Evolutionary conservation across 2,329 filamentous ascomycete species (phyloP).

Genomic region (Fusarium pininemorale): DNA sequence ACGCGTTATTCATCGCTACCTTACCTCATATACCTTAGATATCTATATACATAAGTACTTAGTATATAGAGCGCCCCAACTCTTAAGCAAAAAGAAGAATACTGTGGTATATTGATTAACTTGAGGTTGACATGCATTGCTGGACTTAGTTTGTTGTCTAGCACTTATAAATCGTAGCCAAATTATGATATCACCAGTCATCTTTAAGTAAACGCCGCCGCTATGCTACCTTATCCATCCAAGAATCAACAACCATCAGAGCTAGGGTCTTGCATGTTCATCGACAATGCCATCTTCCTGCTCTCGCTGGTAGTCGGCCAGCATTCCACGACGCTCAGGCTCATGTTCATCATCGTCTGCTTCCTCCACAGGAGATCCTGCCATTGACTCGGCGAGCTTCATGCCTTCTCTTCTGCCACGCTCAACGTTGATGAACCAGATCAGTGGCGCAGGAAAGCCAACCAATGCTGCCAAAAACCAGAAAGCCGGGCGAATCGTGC

Average conservation of each 20-base stretch:
- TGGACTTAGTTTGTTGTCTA: neutral
- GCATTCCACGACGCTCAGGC: conserved; percentile 42
- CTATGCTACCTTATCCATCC: conserved; percentile 31
- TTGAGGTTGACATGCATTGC: neutral
- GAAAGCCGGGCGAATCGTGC: conserved; percentile 86
- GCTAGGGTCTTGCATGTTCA: conserved; percentile 9
- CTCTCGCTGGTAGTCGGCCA: conserved; percentile 42
- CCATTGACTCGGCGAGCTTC: conserved; percentile 68
- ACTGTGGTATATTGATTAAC: neutral
- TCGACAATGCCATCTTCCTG: conserved; percentile 24
- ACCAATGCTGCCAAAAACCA: conserved; percentile 91
- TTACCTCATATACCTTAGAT: neutral
- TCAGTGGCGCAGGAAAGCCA: conserved; percentile 82
- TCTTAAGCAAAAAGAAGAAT: neutral
- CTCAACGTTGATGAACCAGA: conserved; percentile 86
- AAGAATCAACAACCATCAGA: neutral
- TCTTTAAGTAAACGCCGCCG: conserved; percentile 35
- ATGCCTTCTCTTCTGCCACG: conserved; percentile 75
- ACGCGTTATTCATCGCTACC: neutral
- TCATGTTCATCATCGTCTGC: conserved; percentile 31
- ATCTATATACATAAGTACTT: too few species aligned
- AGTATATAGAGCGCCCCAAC: neutral
- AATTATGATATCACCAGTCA: neutral
- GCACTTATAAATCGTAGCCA: conserved; percentile 5
- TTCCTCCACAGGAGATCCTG: conserved; percentile 56